These are phyloP conservation scores for Cutaneotrichosporon dermatis DNA, from an alignment of 1,284 basidiomycete genomes.

Conservation along the genomic window DNA sequence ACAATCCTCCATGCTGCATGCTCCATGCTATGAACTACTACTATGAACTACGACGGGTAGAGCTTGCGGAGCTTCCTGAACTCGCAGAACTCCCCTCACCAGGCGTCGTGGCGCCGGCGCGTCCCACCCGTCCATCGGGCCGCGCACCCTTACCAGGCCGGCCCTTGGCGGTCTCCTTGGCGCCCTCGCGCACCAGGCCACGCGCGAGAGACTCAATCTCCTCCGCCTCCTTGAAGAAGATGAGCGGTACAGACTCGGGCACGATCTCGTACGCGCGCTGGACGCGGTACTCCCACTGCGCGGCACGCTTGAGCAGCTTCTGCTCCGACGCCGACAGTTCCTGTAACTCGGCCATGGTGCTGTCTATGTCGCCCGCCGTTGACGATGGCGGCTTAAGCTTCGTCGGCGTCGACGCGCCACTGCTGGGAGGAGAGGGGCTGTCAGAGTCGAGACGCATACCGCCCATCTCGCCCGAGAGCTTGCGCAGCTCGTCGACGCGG, in stretches of 20 bases:
- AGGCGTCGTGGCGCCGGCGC: too few species aligned
- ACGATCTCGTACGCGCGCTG: conserved; percentile 19
- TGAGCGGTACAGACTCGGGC: conserved; percentile 20
- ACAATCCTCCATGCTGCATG: too few species aligned
- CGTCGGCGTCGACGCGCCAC: conserved; percentile 9
- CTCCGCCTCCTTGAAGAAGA: conserved; percentile 31
- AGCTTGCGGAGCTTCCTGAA: too few species aligned
- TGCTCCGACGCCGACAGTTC: conserved; percentile 30
- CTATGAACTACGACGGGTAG: too few species aligned
- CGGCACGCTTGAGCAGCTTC: conserved; percentile 36
- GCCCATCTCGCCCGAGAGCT: neutral
- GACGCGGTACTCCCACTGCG: conserved; percentile 32
- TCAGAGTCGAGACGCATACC: neutral
- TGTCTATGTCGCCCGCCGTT: conserved; percentile 4
- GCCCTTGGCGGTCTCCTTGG: neutral
- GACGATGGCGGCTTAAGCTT: neutral
- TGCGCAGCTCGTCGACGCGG: conserved; percentile 18
- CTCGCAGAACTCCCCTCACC: too few species aligned
- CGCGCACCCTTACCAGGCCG: neutral
- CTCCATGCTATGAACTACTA: too few species aligned
- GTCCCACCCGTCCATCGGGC: neutral
- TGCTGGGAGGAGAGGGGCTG: neutral
- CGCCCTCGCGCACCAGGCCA: conserved; percentile 6
- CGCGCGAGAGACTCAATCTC: conserved; percentile 27
- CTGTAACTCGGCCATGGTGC: conserved; percentile 24